These are phyloP conservation scores for Datisca glomerata DNA, from an alignment of 306 rosid species.

Conservation along the genomic window DNA sequence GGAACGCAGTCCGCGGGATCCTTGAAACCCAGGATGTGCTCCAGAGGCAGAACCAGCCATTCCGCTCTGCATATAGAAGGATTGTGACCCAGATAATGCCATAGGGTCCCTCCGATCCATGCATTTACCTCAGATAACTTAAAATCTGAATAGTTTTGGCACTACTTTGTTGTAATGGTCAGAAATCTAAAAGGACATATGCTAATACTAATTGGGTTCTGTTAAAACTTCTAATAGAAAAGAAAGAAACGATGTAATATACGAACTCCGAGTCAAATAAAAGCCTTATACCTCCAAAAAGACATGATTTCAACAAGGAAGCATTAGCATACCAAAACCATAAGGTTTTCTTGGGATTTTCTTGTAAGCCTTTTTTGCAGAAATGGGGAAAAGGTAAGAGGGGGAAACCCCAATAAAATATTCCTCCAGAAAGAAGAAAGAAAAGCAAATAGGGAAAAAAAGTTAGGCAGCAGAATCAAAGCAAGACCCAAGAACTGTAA, in stretches of 20 bases:
- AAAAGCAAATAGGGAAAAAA: not conserved
- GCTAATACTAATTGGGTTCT: too few relatives aligned
- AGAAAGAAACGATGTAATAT: too few relatives aligned
- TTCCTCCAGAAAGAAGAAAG: not conserved
- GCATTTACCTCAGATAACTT: conserved; percentile 39
- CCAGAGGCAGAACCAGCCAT: conserved; percentile 42
- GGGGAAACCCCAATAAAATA: not conserved
- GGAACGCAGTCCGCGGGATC: conserved; percentile 42
- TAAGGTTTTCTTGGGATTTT: too few relatives aligned
- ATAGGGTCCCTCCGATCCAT: conserved; percentile 95
- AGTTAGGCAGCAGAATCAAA: conserved; percentile 9
- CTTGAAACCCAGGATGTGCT: conserved; percentile 53
- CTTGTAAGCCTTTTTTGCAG: too few relatives aligned
- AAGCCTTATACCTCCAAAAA: too few relatives aligned
- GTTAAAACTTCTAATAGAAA: too few relatives aligned
- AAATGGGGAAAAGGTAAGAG: too few relatives aligned
- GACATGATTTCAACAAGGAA: too few relatives aligned
- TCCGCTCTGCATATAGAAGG: conserved; percentile 72
- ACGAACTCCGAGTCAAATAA: too few relatives aligned
- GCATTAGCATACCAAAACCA: too few relatives aligned
- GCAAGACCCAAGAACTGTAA: conserved; percentile 16
- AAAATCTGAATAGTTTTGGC: not conserved
- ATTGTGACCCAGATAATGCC: conserved; percentile 63
- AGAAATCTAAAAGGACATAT: conserved; percentile 10
- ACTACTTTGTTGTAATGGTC: too few relatives aligned